Evolutionary conservation across 345 rosid genomes (phyloP).

Genomic region (Corymbia maculata): DNA sequence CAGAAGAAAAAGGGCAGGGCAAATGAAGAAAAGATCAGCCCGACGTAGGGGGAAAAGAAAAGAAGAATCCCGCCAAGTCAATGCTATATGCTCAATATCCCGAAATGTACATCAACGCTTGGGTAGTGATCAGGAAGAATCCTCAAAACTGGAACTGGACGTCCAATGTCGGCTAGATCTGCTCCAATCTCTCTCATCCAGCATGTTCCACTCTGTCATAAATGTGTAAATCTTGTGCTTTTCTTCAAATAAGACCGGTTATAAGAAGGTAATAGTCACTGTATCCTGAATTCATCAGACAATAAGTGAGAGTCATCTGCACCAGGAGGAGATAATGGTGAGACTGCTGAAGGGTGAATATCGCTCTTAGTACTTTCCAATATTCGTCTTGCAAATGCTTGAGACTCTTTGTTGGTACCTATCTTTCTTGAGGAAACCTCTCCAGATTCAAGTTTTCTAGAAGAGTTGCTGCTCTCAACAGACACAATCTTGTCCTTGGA

Average conservation of each 20-base stretch:
- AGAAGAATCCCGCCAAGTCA: background rate
- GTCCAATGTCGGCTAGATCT: background rate
- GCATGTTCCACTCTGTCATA: background rate
- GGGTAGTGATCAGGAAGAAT: slow-evolving; percentile 43
- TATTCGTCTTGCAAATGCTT: slow-evolving; percentile 34
- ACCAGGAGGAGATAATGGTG: slow-evolving; percentile 62
- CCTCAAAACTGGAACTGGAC: slow-evolving; percentile 3
- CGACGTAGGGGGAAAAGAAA: background rate
- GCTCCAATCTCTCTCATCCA: background rate
- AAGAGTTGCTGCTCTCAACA: slow-evolving; percentile 18
- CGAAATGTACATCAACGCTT: slow-evolving; percentile 22
- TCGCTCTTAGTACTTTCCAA: slow-evolving; percentile 20
- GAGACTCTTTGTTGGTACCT: slow-evolving; percentile 24
- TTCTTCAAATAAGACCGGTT: background rate
- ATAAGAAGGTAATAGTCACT: background rate
- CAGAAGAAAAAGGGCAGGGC: background rate
- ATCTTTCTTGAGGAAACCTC: slow-evolving; percentile 35
- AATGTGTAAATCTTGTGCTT: background rate
- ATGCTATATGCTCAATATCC: background rate
- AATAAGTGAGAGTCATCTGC: slow-evolving; percentile 2
- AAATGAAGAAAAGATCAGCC: background rate
- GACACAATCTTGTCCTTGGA: slow-evolving; percentile 17
- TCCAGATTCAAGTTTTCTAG: slow-evolving; percentile 4
- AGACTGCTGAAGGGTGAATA: slow-evolving; percentile 26
- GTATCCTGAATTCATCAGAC: background rate